Base-by-base conservation (phyloP, 768 basidiomycete species). In the Paxillus involutus region DNA sequence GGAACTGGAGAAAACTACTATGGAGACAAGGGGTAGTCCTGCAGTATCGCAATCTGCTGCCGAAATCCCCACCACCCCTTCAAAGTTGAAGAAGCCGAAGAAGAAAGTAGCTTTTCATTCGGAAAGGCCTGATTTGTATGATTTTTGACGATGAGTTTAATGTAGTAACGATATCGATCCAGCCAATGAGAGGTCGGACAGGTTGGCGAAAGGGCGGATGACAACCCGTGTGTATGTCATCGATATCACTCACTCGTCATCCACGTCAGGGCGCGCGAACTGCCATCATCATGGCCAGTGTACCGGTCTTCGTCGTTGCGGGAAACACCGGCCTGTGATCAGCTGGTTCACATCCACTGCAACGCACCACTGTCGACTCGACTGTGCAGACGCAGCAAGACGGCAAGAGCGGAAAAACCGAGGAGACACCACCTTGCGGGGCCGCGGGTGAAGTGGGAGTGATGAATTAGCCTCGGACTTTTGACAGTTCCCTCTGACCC, bases 61-160 rank as follows among this genome's bases (percentile, higher is more conserved):
- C 4, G 11, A 46, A 36, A 46, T 16, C 39, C 29, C 55, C 32
- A 36, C 44, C n/a, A 49, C 10, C 10, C 16, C 56, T 36, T 51
- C 55, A 42, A 73, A 70, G 54, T 39, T 60, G 39, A 83, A 78
- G 72, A 82, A 80, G 70, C 60, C 67, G 3, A 81, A 79, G 72
- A 90, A 90, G 74, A 80, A 75, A 52, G 89, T 91, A 1, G 84
- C 78, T 2, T 91, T 91, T 68, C 77, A 74, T 49, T 80, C 82
- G 52, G 86, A 88, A 61, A 73, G 76, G 54, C 84, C 82, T 30
- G 89, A 89, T 57, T 59, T 90, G 70, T 90, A 89, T 65, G 89
- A 88, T 63, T 89, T 89, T 67, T 89, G 71, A 80, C 35, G 24
- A 37, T 26, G 26, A 17, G 30, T 52, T 21, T n/a, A n/a, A 30